Base-by-base conservation (phyloP, 768 basidiomycete species). In the Naganishia onofrii region DNA sequence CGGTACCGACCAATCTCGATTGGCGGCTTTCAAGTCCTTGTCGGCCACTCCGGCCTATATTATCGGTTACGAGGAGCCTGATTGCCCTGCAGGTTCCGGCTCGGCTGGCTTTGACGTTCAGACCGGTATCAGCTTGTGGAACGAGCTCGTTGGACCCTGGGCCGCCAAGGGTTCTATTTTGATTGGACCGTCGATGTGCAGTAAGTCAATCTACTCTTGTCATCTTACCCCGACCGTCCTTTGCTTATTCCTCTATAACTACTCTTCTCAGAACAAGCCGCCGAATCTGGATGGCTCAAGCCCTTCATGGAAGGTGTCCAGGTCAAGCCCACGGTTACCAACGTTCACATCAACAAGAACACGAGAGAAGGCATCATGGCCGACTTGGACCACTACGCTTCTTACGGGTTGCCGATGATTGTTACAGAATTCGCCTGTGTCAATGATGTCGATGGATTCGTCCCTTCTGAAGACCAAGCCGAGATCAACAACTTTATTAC, bases 11-110 rank as follows among this genome's bases (percentile, higher is more conserved):
- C 70, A 76, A 2, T 54, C 70, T 9, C 77, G 81, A 42, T 66
- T 81, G 23, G 54, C 67, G 28, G 72, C 71, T 2, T 82, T 82
- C 74, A 68, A 77, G 66, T 57, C 74, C 28, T 68, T 82, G 31
- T 70, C 76, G 60, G 36, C 48, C 23, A 68, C 75, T n/a, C 81
- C 81, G 7, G 29, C 70, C 8, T 81, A 79, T 73, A 71, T 81
- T 67, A 73, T 80, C 36, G 81, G 79, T 3, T 78, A 75, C 70
- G 76, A 82, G 60, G 81, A 82, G 70, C 81, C 81, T n/a, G 81
- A 82, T 66, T 82, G 81, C 64, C 23, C 32, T 12, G 68, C 73
- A 13, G 71, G 76, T 17, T 67, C 72, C 21, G 74, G 73, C 10
- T 74, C 71, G 26, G 71, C 78, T 19, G 71, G 68, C 56, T 70